These are phyloP conservation scores for Dactylonectria estremocensis DNA, from an alignment of 2,329 filamentous ascomycete species.

Conservation along the genomic window DNA sequence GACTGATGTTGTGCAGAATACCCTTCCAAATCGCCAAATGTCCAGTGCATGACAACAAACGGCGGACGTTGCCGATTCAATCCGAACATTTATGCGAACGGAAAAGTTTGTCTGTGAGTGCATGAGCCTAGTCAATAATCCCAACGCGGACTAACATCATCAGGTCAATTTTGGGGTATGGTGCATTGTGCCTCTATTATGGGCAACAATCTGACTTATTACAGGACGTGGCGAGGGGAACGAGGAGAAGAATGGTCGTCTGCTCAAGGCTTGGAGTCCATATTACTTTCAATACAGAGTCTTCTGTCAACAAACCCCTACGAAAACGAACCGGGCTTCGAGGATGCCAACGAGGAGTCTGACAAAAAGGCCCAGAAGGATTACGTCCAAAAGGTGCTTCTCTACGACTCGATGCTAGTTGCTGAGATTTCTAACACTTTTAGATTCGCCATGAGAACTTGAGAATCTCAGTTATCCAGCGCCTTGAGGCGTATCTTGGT, in stretches of 20 bases:
- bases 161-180: conserved; percentile 89
- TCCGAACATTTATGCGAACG: conserved; percentile 93
- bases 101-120: conserved; percentile 91
- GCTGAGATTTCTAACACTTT: conserved; percentile 26
- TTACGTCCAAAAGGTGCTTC: conserved; percentile 82
- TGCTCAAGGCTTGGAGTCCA: conserved; percentile 94
- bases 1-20: conserved; percentile 74
- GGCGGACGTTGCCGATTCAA: conserved; percentile 92
- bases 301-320: conserved; percentile 95
- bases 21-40: conserved; percentile 75
- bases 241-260: conserved; percentile 96
- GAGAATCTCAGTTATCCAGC: conserved; percentile 87
- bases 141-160: conserved; percentile 34
- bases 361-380: conserved; percentile 82
- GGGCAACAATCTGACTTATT: conserved; percentile 32
- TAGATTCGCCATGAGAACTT: conserved; percentile 94
- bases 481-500: conserved; percentile 84
- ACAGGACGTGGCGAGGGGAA: conserved; percentile 92
- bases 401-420: background rate
- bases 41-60: conserved; percentile 87
- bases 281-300: conserved; percentile 95
- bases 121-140: background rate
- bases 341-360: conserved; percentile 76
- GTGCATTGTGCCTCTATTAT: background rate
- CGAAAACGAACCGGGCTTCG: conserved; percentile 95